A percentile compares a stretch with the other conserved stretches of the same genome.
These are phyloP conservation scores for Penicillium argentinense DNA, from an alignment of 495 filamentous ascomycete species.

Conservation along the genomic window DNA sequence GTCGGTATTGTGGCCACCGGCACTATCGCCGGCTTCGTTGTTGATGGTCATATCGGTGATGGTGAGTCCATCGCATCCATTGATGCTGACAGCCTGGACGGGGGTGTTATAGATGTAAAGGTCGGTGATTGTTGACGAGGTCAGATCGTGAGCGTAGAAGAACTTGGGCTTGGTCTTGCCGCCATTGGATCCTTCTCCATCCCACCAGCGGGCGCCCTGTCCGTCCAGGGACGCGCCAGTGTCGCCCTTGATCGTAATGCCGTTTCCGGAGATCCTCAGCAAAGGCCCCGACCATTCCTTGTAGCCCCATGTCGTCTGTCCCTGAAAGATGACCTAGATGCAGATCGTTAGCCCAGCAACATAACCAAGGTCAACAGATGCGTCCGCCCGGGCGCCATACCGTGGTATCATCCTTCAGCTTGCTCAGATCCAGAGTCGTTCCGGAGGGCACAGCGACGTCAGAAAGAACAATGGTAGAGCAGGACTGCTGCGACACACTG, in stretches of 20 bases:
- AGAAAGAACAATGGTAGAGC: slow-evolving; percentile 51
- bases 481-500: slow-evolving; percentile 45
- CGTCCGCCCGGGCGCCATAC: too few species aligned
- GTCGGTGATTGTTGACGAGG: slow-evolving; percentile 39
- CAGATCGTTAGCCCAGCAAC: background rate
- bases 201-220: slow-evolving; percentile 52
- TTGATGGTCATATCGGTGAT: slow-evolving; percentile 58
- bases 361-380: too few species aligned
- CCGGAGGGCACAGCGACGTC: slow-evolving; percentile 52
- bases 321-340: slow-evolving; percentile 49
- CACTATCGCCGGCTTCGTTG: slow-evolving; percentile 53
- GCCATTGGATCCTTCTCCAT: slow-evolving; percentile 51
- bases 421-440: slow-evolving; percentile 50
- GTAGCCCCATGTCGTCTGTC: slow-evolving; percentile 54
- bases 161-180: slow-evolving; percentile 60
- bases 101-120: slow-evolving; percentile 58
- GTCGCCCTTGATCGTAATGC: slow-evolving; percentile 47
- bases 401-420: slow-evolving; percentile 43
- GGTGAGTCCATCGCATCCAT: slow-evolving; percentile 45
- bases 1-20: slow-evolving; percentile 63
- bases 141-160: slow-evolving; percentile 52
- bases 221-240: slow-evolving; percentile 43
- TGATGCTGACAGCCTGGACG: slow-evolving; percentile 62
- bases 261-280: slow-evolving; percentile 46
- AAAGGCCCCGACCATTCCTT: slow-evolving; percentile 53